Conservation (phyloP, 1,284 basidiomycete species). For the Moesziomyces antarcticus region DNA sequence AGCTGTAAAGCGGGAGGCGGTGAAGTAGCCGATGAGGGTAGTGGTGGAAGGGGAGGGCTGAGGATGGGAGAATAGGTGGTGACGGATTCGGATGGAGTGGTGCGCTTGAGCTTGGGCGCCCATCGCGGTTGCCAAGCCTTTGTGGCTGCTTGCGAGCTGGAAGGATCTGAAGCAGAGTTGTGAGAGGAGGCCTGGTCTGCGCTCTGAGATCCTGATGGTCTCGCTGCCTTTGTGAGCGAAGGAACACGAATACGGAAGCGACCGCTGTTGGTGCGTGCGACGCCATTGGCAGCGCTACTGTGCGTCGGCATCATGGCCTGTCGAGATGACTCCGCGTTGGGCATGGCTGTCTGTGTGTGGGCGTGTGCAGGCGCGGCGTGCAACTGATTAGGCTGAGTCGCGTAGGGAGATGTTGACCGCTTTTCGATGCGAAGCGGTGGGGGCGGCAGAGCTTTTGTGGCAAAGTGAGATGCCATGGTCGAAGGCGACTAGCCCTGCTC, state of each 20-base stretch:
- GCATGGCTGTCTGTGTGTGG: neutral
- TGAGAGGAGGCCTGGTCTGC: neutral
- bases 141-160: constrained; percentile 2
- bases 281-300: neutral
- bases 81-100: constrained; percentile 19
- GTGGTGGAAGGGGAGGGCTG: constrained; percentile 10
- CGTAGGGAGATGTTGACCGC: neutral
- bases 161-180: neutral
- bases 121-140: constrained; percentile 40
- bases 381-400: neutral
- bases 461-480: constrained; percentile 12
- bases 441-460: constrained; percentile 27
- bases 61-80: constrained; percentile 27
- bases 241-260: constrained; percentile 29
- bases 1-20: constrained; percentile 35
- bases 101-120: constrained; percentile 37
- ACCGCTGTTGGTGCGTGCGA: constrained; percentile 19
- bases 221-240: constrained; percentile 17
- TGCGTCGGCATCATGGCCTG: neutral
- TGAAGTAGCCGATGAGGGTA: constrained; percentile 13
- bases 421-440: constrained; percentile 29
- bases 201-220: constrained; percentile 1
- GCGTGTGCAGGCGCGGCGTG: neutral
- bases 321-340: constrained; percentile 1
- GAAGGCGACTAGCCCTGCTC: neutral